These are phyloP conservation scores for Tulasnella sp. DNA, from an alignment of 768 basidiomycete species.

Conservation along the genomic window DNA sequence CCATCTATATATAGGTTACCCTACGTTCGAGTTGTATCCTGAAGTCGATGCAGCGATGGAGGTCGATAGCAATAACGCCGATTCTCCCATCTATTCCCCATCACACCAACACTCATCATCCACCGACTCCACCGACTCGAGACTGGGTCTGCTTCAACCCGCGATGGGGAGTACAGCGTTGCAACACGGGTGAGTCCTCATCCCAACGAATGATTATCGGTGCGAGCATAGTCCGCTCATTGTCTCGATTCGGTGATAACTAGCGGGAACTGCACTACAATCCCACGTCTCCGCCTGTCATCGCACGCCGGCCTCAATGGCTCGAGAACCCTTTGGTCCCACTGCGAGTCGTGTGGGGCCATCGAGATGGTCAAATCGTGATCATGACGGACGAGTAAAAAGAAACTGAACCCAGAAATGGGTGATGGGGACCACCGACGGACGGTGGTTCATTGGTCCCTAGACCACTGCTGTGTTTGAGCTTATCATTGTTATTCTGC, in stretches of 20 bases:
- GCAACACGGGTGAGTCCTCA: slow-evolving; percentile 7
- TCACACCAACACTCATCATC: slow-evolving; percentile 28
- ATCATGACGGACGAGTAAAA: too few relatives aligned
- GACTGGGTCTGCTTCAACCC: background rate
- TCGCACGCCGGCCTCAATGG: slow-evolving; percentile 10
- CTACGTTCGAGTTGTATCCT: slow-evolving; percentile 53
- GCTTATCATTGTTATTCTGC: too few relatives aligned
- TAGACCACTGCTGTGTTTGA: too few relatives aligned
- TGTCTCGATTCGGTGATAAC: background rate
- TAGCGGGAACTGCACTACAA: slow-evolving; percentile 13
- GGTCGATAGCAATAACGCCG: slow-evolving; percentile 38
- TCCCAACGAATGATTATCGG: background rate
- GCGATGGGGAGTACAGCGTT: background rate
- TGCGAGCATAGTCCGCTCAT: background rate
- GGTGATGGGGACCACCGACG: too few relatives aligned
- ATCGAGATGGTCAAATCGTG: slow-evolving; percentile 10
- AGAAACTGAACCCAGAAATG: too few relatives aligned
- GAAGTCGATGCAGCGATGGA: slow-evolving; percentile 37
- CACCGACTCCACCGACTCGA: slow-evolving; percentile 20
- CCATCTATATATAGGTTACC: slow-evolving; percentile 26
- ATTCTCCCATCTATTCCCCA: slow-evolving; percentile 24
- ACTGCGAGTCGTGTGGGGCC: slow-evolving; percentile 16
- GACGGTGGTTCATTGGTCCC: too few relatives aligned
- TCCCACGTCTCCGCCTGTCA: slow-evolving; percentile 14
- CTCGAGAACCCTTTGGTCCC: slow-evolving; percentile 14